Percentiles rank a stretch among this genome's conserved stretches.
These are phyloP conservation scores for Microbotryomycetes sp. DNA, from an alignment of 1,284 basidiomycete genomes.

Conservation along the genomic window DNA sequence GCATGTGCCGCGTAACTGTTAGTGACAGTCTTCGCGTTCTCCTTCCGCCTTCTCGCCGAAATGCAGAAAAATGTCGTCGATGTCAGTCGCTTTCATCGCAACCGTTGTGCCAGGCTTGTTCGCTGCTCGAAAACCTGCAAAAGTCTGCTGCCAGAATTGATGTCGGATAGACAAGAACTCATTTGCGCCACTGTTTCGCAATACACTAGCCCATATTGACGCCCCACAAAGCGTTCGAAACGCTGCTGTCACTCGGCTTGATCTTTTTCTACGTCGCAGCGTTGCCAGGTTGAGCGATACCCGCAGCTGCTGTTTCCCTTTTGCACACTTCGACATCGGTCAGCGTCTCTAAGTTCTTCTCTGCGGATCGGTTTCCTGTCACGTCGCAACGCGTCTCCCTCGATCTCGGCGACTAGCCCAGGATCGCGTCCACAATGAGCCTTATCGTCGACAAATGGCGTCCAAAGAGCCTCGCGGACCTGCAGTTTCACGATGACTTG, in stretches of 20 bases:
- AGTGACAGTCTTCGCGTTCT: not conserved
- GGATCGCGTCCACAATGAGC: slow-evolving; percentile 1
- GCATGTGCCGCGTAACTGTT: not conserved
- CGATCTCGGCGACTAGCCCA: too few relatives aligned
- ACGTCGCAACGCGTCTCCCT: not conserved
- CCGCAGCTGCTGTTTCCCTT: too few relatives aligned
- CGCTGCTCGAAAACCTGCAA: slow-evolving; percentile 81
- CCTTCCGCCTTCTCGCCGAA: not conserved
- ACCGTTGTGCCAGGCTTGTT: slow-evolving; percentile 81
- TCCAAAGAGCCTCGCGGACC: slow-evolving; percentile 71
- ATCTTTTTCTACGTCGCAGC: too few relatives aligned
- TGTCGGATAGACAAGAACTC: too few relatives aligned
- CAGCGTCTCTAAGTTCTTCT: too few relatives aligned
- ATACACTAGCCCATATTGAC: too few relatives aligned
- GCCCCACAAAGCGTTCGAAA: too few relatives aligned
- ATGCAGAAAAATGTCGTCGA: slow-evolving; percentile 74
- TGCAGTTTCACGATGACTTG: slow-evolving; percentile 81
- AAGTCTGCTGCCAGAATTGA: slow-evolving; percentile 47
- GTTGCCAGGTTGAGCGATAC: too few relatives aligned
- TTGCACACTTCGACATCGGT: too few relatives aligned
- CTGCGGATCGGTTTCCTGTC: too few relatives aligned
- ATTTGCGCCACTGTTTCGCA: too few relatives aligned
- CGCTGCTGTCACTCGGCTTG: too few relatives aligned
- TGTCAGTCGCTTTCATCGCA: slow-evolving; percentile 93
- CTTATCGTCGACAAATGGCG: slow-evolving; percentile 58